Evolutionary conservation across 2,329 filamentous ascomycete genomes (phyloP), one percentile per base, ranked within the genome.

Genomic region (Pseudogymnoascus sp.): DNA sequence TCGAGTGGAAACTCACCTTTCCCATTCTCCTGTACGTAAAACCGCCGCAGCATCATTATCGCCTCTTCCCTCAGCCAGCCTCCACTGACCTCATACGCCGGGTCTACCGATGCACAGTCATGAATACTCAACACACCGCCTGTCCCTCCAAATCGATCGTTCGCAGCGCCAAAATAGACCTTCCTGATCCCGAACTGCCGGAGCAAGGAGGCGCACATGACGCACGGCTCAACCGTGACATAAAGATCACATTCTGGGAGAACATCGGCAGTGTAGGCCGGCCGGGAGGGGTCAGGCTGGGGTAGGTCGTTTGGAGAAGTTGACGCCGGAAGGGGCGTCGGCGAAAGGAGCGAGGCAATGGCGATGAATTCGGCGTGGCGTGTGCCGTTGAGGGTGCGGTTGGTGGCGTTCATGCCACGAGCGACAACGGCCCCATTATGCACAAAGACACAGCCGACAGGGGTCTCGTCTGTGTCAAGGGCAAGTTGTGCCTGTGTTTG

Each of bases 1-100:
- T 36, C 16, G 6, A 56, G 3, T 56, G 18, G n/a, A n/a, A 16
- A 71, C 79, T 70, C 78, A 90, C 90, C 91, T 81, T 95, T 90
- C 67, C 90, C 91, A 76, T 99, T 99, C 76, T 99, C 93, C 76
- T 99, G 95, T 34, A 99, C 90, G 75, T 99, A 99, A 76, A 99
- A 99, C 64, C 93, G 87, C 67, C 96, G 84, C 68, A 99, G 81
- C 68, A 99, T 77, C 75, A 93, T 93, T 65, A 99, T 96, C 4
- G 95, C 93, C 73, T 97, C 93, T 71, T 96, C 90, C 56, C 91
- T 85, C 70, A 91, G 91, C 79, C 96, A 88, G 1, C 93, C 93
- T 40, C 93, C 91, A 73, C 92, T 88, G 63, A 91, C 91, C 53
- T 89, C 87, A 73, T 90, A 97, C 4, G 90, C 86, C 5, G 61